Evolutionary conservation across 176 grass and related monocot species (phyloP).

Genomic region (Elymus sibiricus): DNA sequence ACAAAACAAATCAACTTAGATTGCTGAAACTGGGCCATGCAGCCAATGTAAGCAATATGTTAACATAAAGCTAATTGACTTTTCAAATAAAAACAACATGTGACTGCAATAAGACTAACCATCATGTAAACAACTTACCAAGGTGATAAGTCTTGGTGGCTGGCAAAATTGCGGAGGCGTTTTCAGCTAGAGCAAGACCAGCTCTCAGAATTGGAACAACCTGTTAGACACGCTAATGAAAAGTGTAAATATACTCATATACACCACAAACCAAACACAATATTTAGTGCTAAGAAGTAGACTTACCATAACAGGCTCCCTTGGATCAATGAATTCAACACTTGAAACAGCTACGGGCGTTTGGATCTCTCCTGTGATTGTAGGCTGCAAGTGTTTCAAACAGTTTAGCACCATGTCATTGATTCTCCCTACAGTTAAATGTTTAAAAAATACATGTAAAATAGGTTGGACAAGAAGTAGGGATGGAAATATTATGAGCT

Average conservation of each 20-base stretch:
- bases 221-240: conserved; percentile 50
- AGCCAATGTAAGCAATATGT: conserved; percentile 10
- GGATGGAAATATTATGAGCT: neutral
- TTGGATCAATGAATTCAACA: conserved; percentile 98
- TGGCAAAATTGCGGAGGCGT: conserved; percentile 73
- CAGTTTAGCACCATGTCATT: neutral
- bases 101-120: conserved; percentile 1
- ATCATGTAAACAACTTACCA: conserved; percentile 47
- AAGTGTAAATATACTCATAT: conserved; percentile 30
- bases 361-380: conserved; percentile 82
- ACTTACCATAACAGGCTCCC: conserved; percentile 81
- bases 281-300: conserved; percentile 18
- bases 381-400: conserved; percentile 72
- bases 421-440: neutral
- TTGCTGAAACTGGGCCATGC: neutral
- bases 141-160: conserved; percentile 91
- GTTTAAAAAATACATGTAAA: neutral
- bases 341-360: conserved; percentile 76
- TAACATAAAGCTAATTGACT: neutral
- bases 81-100: neutral
- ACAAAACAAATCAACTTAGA: conserved; percentile 2
- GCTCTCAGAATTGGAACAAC: conserved; percentile 96
- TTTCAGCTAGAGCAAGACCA: conserved; percentile 88
- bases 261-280: conserved; percentile 21
- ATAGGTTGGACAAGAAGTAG: neutral